Evolutionary conservation across 176 grass and related monocot genomes (phyloP).

Genomic region (Typha latifolia): DNA sequence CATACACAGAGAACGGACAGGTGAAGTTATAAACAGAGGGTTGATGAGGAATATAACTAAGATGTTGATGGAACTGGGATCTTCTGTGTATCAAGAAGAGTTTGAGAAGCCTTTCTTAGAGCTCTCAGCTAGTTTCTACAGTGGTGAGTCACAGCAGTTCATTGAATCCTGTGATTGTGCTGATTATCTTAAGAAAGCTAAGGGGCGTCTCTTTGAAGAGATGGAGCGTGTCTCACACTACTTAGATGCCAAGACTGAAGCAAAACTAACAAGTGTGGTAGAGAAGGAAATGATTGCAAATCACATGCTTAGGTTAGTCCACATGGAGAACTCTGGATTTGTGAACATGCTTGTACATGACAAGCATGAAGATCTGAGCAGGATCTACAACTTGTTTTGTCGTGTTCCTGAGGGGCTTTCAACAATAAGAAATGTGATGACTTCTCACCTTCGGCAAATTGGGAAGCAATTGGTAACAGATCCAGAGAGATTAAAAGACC

Average conservation of each 20-base stretch:
- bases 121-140: slow-evolving; percentile 74
- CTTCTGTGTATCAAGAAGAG: slow-evolving; percentile 84
- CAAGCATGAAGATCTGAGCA: slow-evolving; percentile 60
- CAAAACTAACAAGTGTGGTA: slow-evolving; percentile 86
- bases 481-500: slow-evolving; percentile 10
- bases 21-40: slow-evolving; percentile 83
- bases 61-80: slow-evolving; percentile 93
- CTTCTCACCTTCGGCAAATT: slow-evolving; percentile 11
- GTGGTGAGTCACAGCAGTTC: slow-evolving; percentile 69
- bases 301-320: slow-evolving; percentile 85
- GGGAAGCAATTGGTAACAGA: slow-evolving; percentile 15
- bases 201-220: slow-evolving; percentile 87
- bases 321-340: slow-evolving; percentile 89
- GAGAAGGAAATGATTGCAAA: slow-evolving; percentile 96
- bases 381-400: slow-evolving; percentile 79
- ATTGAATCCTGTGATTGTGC: slow-evolving; percentile 87
- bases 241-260: slow-evolving; percentile 65
- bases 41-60: slow-evolving; percentile 84
- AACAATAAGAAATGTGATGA: slow-evolving; percentile 34
- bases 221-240: slow-evolving; percentile 92
- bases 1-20: slow-evolving; percentile 64
- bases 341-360: slow-evolving; percentile 92
- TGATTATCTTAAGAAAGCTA: slow-evolving; percentile 73
- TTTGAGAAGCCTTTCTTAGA: slow-evolving; percentile 92
- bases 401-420: slow-evolving; percentile 80